These are phyloP conservation scores for Theileria orientalis DNA, from an alignment of 169 alveolate genomes.

Conservation along the genomic window DNA sequence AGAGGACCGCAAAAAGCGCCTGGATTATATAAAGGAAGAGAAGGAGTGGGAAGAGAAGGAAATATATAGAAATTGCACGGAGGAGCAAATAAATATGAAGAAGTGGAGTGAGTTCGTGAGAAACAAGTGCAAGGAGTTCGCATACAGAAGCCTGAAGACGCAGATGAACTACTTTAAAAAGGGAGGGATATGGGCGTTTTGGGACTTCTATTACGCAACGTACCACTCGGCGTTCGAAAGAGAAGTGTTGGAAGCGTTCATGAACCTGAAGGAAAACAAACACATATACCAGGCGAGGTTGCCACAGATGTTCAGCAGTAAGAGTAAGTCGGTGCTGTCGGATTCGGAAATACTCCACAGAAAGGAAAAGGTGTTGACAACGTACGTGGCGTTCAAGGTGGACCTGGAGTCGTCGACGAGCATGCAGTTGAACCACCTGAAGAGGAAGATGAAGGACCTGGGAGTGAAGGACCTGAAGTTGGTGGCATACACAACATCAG, in stretches of 20 bases:
- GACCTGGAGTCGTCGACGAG: not conserved
- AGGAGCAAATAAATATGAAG: conserved; percentile 13
- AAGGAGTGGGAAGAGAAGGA: conserved; percentile 19
- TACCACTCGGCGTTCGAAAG: conserved; percentile 44
- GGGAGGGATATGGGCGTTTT: conserved; percentile 59
- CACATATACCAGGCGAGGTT: conserved; percentile 34
- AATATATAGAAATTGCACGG: conserved; percentile 28
- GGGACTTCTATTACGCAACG: conserved; percentile 58
- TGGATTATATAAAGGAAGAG: conserved; percentile 1
- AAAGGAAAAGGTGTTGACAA: conserved; percentile 21
- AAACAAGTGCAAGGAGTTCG: conserved; percentile 51
- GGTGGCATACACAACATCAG: conserved; percentile 75
- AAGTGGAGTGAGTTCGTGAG: conserved; percentile 13
- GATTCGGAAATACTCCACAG: conserved; percentile 44
- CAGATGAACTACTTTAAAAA: conserved; percentile 38
- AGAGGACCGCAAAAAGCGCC: not conserved
- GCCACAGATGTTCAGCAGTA: conserved; percentile 51
- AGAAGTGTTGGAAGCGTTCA: conserved; percentile 35
- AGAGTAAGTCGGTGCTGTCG: conserved; percentile 45
- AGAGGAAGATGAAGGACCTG: conserved; percentile 7
- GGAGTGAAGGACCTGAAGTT: conserved; percentile 41
- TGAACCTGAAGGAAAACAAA: conserved; percentile 8
- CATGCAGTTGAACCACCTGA: not conserved
- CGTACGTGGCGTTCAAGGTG: conserved; percentile 29
- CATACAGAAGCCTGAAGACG: conserved; percentile 30